phyloP scores from a whole-genome alignment of 1,284 basidiomycete genomes.

The Tetrapyrgos nigripes region DNA sequence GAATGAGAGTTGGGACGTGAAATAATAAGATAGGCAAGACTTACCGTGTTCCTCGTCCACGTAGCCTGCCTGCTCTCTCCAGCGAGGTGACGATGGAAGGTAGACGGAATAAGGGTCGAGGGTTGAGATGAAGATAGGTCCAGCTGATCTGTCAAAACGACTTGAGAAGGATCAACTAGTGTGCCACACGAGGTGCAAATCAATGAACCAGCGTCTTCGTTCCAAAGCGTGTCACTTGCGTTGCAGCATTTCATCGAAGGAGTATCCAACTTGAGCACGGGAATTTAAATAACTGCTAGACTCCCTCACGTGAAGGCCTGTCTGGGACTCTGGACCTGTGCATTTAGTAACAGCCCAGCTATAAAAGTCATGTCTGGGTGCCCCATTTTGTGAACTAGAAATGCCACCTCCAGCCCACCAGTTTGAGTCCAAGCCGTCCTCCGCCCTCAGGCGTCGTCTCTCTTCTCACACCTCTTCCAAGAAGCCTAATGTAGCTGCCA shows the following conservation, averaged over 20 bases:
- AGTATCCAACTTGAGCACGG: not conserved
- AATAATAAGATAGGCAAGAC: constrained; percentile 29
- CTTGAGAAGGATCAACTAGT: constrained; percentile 65
- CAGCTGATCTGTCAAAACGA: constrained; percentile 54
- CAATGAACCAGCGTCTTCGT: constrained; percentile 61
- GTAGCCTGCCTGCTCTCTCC: constrained; percentile 67
- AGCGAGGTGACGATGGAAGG: constrained; percentile 58
- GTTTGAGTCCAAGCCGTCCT: constrained; percentile 70
- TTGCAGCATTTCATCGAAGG: constrained; percentile 44
- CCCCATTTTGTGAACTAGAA: constrained; percentile 29
- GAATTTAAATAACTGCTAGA: not conserved
- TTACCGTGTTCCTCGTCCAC: constrained; percentile 63
- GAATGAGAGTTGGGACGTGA: constrained; percentile 16
- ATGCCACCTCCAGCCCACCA: constrained; percentile 50
- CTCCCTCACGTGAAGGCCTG: not conserved
- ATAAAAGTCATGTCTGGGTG: constrained; percentile 35
- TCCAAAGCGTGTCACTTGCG: constrained; percentile 55
- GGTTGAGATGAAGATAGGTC: constrained; percentile 38
- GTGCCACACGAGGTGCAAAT: constrained; percentile 72
- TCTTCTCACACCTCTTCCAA: constrained; percentile 60
- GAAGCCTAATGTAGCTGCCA: constrained; percentile 55
- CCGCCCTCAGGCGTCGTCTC: constrained; percentile 67
- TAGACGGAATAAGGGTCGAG: constrained; percentile 46
- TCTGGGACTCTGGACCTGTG: no score
- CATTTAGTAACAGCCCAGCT: constrained; percentile 16